Evolutionary conservation across 768 basidiomycete species (phyloP).

Genomic region (Pholiota conissans): DNA sequence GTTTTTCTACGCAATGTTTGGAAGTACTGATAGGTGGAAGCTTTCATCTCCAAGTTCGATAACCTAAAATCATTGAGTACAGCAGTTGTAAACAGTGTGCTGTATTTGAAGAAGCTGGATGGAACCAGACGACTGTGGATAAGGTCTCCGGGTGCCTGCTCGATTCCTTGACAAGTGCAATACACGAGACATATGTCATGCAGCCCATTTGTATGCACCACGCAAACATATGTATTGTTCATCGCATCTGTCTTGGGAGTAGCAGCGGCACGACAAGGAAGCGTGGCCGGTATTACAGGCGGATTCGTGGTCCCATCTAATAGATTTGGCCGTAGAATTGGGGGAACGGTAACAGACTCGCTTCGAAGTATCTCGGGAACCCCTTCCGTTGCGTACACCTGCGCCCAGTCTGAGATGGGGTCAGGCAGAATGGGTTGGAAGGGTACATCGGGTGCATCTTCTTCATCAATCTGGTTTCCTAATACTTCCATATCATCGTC

Average conservation of each 20-base stretch:
- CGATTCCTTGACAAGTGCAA: not conserved
- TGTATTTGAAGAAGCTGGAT: not conserved
- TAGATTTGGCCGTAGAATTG: too few relatives aligned
- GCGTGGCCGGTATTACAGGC: too few relatives aligned
- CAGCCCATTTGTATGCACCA: not conserved
- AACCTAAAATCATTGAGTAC: not conserved
- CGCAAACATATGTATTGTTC: not conserved
- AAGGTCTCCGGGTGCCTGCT: not conserved
- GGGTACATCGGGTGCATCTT: too few relatives aligned
- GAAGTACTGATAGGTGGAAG: conserved; percentile 11
- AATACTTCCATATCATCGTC: too few relatives aligned
- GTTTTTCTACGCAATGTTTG: conserved; percentile 8
- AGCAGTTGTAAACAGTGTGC: not conserved
- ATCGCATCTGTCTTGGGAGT: not conserved
- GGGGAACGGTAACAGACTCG: too few relatives aligned
- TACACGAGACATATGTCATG: not conserved
- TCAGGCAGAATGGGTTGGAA: too few relatives aligned
- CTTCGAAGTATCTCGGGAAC: too few relatives aligned
- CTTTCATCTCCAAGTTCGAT: conserved; percentile 2
- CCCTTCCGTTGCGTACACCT: too few relatives aligned
- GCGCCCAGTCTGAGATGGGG: too few relatives aligned
- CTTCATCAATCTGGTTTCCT: too few relatives aligned
- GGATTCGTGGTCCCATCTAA: too few relatives aligned
- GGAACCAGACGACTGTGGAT: not conserved
- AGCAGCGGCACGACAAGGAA: too few relatives aligned